Percentiles rank a stretch among this genome's conserved stretches.
Evolutionary conservation across 225 moss, liverwort and hornwort species (phyloP).

Genomic region (Pseudoscleropodium purum): DNA sequence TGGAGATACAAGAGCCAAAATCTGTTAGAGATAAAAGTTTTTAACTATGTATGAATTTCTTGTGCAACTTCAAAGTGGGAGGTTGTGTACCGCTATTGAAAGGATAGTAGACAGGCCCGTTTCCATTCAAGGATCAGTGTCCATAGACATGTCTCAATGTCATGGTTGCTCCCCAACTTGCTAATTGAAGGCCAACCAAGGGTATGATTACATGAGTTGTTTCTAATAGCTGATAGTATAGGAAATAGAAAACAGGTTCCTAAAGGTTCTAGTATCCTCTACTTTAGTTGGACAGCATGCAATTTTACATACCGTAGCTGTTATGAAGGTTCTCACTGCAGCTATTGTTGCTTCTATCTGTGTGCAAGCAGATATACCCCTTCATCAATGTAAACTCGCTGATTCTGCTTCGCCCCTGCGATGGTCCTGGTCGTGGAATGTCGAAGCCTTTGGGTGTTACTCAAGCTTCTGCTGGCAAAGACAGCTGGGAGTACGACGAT

Average conservation of each 20-base stretch:
- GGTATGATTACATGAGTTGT: not conserved
- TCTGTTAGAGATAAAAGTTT: not conserved
- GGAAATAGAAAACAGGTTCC: not conserved
- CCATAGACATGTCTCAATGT: not conserved
- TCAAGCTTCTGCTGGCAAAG: conserved; percentile 19
- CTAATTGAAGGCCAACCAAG: not conserved
- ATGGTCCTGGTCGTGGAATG: not conserved
- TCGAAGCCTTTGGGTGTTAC: conserved; percentile 2
- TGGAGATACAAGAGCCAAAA: not conserved
- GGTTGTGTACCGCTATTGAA: not conserved
- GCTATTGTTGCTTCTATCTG: not conserved
- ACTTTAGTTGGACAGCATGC: not conserved
- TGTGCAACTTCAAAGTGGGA: not conserved
- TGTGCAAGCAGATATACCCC: conserved; percentile 20
- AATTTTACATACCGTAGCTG: not conserved
- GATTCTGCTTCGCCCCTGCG: conserved; percentile 4
- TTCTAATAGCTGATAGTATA: not conserved
- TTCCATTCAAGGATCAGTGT: not conserved
- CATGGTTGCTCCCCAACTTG: not conserved
- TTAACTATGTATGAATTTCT: not conserved
- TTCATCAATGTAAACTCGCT: conserved; percentile 22
- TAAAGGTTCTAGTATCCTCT: not conserved
- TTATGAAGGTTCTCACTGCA: not conserved
- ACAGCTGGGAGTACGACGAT: conserved; percentile 11
- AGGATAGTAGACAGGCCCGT: not conserved